Conservation (phyloP, 2,329 filamentous ascomycete genomes). For the Cytospora piceicola region DNA sequence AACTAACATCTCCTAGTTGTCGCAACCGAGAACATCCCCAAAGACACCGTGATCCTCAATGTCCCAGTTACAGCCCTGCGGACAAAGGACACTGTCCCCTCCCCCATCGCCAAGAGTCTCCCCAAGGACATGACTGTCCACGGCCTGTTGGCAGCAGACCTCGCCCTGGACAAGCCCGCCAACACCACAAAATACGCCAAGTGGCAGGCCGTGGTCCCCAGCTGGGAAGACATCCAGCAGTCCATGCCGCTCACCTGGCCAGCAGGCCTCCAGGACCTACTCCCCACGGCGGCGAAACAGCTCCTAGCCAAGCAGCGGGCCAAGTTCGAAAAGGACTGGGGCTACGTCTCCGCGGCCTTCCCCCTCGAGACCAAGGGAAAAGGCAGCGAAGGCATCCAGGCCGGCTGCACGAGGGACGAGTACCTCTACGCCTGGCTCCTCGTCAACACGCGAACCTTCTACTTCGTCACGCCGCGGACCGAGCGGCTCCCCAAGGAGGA, state of each 20-base stretch:
- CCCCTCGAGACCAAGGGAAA: constrained; percentile 38
- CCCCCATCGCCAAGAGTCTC: constrained; percentile 54
- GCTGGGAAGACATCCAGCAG: constrained; percentile 57
- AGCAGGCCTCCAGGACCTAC: constrained; percentile 47
- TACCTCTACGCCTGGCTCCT: constrained; percentile 63
- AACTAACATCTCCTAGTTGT: constrained; percentile 12
- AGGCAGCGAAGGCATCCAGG: background rate
- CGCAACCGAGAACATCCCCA: constrained; percentile 19
- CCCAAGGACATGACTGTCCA: constrained; percentile 65
- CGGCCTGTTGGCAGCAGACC: constrained; percentile 70
- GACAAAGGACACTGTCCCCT: constrained; percentile 63
- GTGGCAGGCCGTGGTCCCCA: constrained; percentile 73
- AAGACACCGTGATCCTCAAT: constrained; percentile 38
- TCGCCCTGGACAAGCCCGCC: constrained; percentile 57
- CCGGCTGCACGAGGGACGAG: constrained; percentile 35
- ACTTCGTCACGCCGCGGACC: constrained; percentile 54
- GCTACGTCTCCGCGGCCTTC: constrained; percentile 39
- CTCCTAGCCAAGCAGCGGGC: constrained; percentile 58
- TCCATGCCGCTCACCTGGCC: constrained; percentile 56
- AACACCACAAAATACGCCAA: constrained; percentile 49
- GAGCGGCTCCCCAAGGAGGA: constrained; percentile 53
- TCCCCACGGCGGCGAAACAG: constrained; percentile 48
- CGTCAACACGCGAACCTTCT: constrained; percentile 66
- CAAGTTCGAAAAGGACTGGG: constrained; percentile 49
- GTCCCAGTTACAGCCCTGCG: constrained; percentile 67